Conservation (phyloP, 805 yeast species). For the Starmerella ratchasimensis region DNA sequence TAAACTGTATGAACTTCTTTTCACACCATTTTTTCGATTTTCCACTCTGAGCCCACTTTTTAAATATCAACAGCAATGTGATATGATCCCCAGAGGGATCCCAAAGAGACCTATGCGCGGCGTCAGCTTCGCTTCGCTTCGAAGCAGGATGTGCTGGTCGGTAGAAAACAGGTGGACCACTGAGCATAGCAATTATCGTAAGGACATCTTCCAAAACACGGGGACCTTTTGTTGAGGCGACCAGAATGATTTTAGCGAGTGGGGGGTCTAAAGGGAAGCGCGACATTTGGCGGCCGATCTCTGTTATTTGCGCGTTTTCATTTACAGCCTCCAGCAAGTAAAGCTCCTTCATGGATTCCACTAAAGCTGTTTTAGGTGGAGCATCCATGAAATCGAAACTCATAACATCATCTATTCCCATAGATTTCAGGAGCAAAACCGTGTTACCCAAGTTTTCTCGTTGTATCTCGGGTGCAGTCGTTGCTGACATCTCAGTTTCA, state of each 20-base stretch:
- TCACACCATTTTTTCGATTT: slow-evolving; percentile 60
- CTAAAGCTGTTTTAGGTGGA: slow-evolving; percentile 61
- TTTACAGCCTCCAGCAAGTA: slow-evolving; percentile 80
- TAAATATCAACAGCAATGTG: slow-evolving; percentile 66
- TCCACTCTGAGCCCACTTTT: slow-evolving; percentile 55
- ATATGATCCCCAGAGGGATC: slow-evolving; percentile 72
- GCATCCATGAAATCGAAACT: slow-evolving; percentile 84
- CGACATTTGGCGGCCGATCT: slow-evolving; percentile 72
- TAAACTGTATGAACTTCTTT: slow-evolving; percentile 67
- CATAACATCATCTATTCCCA: slow-evolving; percentile 73
- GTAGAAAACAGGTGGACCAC: slow-evolving; percentile 58
- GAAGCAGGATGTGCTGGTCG: slow-evolving; percentile 47
- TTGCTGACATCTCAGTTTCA: slow-evolving; percentile 57
- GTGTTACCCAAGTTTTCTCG: slow-evolving; percentile 69
- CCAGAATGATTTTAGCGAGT: slow-evolving; percentile 60
- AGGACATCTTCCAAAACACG: slow-evolving; percentile 55
- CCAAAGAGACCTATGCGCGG: slow-evolving; percentile 49
- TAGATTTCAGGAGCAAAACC: slow-evolving; percentile 58
- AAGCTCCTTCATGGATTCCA: slow-evolving; percentile 65
- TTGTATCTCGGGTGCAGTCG: slow-evolving; percentile 85
- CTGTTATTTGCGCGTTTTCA: slow-evolving; percentile 66
- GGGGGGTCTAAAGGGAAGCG: slow-evolving; percentile 88
- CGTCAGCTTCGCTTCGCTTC: slow-evolving; percentile 47
- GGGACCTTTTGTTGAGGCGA: slow-evolving; percentile 29
- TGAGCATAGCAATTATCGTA: slow-evolving; percentile 69